A percentile compares a stretch with the other conserved stretches of the same genome.
These are phyloP conservation scores for Aquilaria malaccensis DNA, from an alignment of 345 rosid genomes.

Conservation along the genomic window DNA sequence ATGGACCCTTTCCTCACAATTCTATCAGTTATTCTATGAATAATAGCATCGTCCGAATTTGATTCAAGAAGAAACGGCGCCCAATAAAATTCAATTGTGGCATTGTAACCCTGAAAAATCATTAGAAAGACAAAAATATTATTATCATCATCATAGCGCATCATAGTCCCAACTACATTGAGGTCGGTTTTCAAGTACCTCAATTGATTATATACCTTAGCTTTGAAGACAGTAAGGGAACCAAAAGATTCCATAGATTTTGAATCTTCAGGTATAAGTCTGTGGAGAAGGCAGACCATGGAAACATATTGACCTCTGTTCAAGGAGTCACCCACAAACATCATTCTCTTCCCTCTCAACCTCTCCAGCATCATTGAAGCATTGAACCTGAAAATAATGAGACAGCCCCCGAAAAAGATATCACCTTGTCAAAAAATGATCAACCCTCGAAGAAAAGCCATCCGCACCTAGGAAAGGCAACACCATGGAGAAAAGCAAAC, in stretches of 20 bases:
- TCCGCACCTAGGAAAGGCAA: neutral
- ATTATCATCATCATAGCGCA: neutral
- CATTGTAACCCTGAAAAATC: conserved; percentile 59
- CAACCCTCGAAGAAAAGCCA: neutral
- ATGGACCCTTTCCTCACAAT: conserved; percentile 70
- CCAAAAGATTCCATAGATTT: conserved; percentile 79
- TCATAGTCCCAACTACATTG: neutral
- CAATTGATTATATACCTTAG: conserved; percentile 38
- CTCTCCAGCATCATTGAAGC: conserved; percentile 78
- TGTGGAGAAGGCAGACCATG: conserved; percentile 78
- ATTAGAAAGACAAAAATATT: neutral
- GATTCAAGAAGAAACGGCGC: conserved; percentile 94
- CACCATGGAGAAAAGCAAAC: neutral
- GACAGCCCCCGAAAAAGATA: neutral
- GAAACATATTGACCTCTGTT: conserved; percentile 87
- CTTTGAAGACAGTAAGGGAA: conserved; percentile 68
- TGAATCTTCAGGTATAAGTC: conserved; percentile 49
- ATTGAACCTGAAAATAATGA: conserved; percentile 44
- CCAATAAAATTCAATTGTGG: conserved; percentile 89
- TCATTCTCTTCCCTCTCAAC: conserved; percentile 80
- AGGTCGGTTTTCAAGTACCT: neutral
- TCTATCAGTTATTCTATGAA: conserved; percentile 73
- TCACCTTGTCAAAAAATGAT: neutral
- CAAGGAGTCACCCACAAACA: conserved; percentile 85
- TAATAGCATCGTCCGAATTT: conserved; percentile 64